Base-by-base conservation (phyloP, 164 flowering plant species). In the Malania oleifera region DNA sequence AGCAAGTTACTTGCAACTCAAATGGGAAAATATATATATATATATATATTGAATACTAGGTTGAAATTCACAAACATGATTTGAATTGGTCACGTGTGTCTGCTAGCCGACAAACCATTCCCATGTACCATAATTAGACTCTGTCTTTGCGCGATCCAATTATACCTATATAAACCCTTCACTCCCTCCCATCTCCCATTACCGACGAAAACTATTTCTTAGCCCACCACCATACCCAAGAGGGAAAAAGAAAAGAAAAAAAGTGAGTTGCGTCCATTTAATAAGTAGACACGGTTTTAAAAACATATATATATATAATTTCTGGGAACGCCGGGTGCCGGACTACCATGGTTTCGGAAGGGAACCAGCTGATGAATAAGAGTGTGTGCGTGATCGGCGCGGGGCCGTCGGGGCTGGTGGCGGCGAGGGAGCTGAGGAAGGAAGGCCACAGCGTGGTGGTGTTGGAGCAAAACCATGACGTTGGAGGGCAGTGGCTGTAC, bases 401-500 rank as follows among this genome's bases (percentile, higher is more conserved):
- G 7, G 98, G 98, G 1, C 86, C 98, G 0, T 74, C 96, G 9
- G 98, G 98, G 24, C 75, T 91, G 0, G 95, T 85, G 19, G 83
- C 89, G 4, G 96, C 91, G 1, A 71, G 96, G 66, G 98, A 91
- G 86, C 75, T 91, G 3, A 75, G 76, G 44, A 85, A 73, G 40
- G 98, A 86, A 69, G 92, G 95, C 7, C 98, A 86, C 59, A 57
- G 41, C 0, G 90, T 76, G 55, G 83, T 81, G 46, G 92, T 91
- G 10, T 22, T 86, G 37, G 98, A 91, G 56, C 95, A 89, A 69
- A 80, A 69, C 64, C 73, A 87, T 58, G 96, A 91, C 37, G 62
- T 88, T 13, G 96, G 98, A 49, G 98, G 98, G 10, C 96, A 88
- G 64, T 89, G 98, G 98, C 75, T 91, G 2, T 91, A 86, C 61